Conservation (phyloP, 1,139 yeast genomes). For the Candida sanyaensis region DNA sequence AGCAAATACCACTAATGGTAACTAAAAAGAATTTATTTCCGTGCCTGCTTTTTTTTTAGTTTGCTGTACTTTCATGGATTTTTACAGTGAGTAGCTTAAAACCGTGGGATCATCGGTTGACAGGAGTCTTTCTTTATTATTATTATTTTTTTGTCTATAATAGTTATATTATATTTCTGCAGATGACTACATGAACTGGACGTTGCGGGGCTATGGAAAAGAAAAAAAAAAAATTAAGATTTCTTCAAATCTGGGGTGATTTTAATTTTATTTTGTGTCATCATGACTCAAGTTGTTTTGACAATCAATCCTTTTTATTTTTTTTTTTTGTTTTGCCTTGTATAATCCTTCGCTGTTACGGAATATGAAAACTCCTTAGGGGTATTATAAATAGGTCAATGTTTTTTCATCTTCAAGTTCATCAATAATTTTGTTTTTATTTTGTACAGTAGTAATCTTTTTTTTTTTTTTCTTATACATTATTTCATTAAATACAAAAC, state of each 20-base stretch:
- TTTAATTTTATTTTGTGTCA: not conserved
- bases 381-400: not conserved
- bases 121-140: not conserved
- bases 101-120: constrained; percentile 1
- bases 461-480: no score
- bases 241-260: constrained; percentile 1
- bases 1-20: not conserved
- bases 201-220: not conserved
- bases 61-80: not conserved
- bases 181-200: not conserved
- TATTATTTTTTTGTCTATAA: no score
- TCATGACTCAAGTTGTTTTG: not conserved
- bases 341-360: not conserved
- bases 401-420: no score
- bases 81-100: not conserved
- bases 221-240: no score
- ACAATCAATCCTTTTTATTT: not conserved
- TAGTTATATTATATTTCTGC: not conserved
- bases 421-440: no score
- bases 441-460: no score
- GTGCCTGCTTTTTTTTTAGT: not conserved
- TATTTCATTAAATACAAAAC: no score
- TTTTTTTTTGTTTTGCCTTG: not conserved
- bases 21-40: not conserved
- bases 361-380: not conserved